Evolutionary conservation across 1,284 basidiomycete species (phyloP), one percentile per base, ranked within the genome.

Genomic region (Moesziomyces antarcticus): DNA sequence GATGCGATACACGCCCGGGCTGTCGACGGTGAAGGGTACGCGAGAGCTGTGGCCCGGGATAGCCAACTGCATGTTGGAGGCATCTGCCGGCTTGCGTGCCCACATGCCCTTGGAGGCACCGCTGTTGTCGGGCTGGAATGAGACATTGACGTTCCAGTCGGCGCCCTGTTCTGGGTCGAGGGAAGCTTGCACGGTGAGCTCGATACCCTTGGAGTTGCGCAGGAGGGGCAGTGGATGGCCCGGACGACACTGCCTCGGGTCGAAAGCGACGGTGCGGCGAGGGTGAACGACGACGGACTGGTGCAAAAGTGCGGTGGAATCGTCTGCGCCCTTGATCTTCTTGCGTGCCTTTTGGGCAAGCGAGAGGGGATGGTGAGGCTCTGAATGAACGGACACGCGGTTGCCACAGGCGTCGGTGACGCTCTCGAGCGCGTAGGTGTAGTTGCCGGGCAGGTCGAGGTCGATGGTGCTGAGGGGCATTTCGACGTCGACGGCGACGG

Each of bases 1-100:
- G 30, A 99, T 89, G 4, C 88, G 89, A 83, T 96, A 99, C 43
- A 90, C 89, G n/a, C 96, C 96, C 1, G 93, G 90, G 13, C 85
- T 85, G 9, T 64, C 61, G 48, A 73, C 56, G n/a, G 50, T 49
- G 44, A 77, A 41, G 18, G 54, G 50, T 33, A 52, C 52, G 10
- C 16, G 54, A 14, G 59, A 52, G 30, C 50, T 47, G 14, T 54
- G 49, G 16, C 66, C 43, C 5, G 64, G 51, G 52, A 82, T 41
- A 5, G 50, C 48, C 37, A 79, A 43, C 21, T 65, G 69, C 55
- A 55, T 56, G 7, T 24, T 45, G 57, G 77, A 77, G 0, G 68
- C 56, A 2, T 59, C 52, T 14, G 62, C 62, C 2, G 73, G 48
- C 18, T 48, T 25, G 30, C 54, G 63, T 16, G 72, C 57, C 56